Conservation (phyloP, 495 filamentous ascomycete genomes). For the Penicillium psychrofluorescens region DNA sequence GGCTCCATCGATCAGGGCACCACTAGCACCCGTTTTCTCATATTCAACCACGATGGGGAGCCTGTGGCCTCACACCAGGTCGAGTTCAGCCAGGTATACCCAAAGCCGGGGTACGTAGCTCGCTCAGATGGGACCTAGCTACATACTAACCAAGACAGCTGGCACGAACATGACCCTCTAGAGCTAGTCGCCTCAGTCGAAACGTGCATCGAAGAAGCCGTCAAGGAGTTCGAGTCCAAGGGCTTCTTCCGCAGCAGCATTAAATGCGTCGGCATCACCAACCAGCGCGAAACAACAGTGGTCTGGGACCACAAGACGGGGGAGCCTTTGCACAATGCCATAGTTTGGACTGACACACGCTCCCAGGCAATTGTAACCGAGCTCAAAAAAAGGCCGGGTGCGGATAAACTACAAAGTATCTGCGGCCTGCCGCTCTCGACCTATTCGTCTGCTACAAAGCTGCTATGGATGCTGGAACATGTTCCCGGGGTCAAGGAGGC, state of each 20-base stretch:
- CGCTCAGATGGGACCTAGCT: not conserved
- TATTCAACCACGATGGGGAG: slow-evolving; percentile 74
- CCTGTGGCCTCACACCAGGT: slow-evolving; percentile 85
- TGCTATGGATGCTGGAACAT: slow-evolving; percentile 77
- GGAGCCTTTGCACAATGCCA: slow-evolving; percentile 78
- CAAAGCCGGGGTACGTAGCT: slow-evolving; percentile 70
- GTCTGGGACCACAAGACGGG: slow-evolving; percentile 87
- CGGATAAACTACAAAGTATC: slow-evolving; percentile 59
- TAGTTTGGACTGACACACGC: slow-evolving; percentile 93
- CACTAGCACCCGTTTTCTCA: slow-evolving; percentile 84
- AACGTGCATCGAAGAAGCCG: slow-evolving; percentile 74
- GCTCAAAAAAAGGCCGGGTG: slow-evolving; percentile 56
- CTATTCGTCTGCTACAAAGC: slow-evolving; percentile 86
- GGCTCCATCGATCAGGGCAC: slow-evolving; percentile 88
- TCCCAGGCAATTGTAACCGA: slow-evolving; percentile 71
- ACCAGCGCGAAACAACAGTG: slow-evolving; percentile 90
- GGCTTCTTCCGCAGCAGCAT: slow-evolving; percentile 64
- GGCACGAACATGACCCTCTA: slow-evolving; percentile 87
- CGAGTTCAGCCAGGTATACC: slow-evolving; percentile 85
- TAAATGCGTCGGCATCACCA: slow-evolving; percentile 84
- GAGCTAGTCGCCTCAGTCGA: slow-evolving; percentile 76
- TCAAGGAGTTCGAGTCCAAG: slow-evolving; percentile 55
- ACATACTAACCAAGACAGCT: slow-evolving; percentile 43
- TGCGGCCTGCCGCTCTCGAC: slow-evolving; percentile 90
- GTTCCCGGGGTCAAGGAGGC: slow-evolving; percentile 65